Evolutionary conservation across 2,329 filamentous ascomycete genomes (phyloP).

Genomic region (Pseudocercospora crystallina): DNA sequence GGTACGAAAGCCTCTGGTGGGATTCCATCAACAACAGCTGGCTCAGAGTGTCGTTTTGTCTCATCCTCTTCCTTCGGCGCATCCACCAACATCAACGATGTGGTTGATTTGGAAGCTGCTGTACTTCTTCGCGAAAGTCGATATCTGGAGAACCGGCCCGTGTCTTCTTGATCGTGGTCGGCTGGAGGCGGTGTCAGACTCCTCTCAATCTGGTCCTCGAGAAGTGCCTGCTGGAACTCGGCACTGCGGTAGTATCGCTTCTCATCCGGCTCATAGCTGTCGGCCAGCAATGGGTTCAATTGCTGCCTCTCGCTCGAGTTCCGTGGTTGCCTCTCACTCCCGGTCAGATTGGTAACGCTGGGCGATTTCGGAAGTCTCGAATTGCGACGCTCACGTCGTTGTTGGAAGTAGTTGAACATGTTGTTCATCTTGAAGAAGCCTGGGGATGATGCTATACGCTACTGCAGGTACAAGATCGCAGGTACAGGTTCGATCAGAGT

Average conservation of each 20-base stretch:
- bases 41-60: too few species aligned
- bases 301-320: constrained; percentile 13
- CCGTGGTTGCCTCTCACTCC: constrained; percentile 3
- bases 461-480: too few species aligned
- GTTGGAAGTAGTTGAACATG: too few species aligned
- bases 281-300: constrained; percentile 11
- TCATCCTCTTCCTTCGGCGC: too few species aligned
- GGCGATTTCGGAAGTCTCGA: too few species aligned
- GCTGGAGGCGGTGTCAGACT: constrained; percentile 3
- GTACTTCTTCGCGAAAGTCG: constrained; percentile 6
- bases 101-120: constrained; percentile 12
- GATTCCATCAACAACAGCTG: too few species aligned
- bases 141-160: constrained; percentile 8
- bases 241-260: constrained; percentile 20
- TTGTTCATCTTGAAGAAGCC: too few species aligned
- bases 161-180: constrained; percentile 1
- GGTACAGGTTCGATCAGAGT: too few species aligned
- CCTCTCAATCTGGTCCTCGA: constrained; percentile 16
- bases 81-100: neutral
- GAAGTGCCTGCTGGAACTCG: constrained; percentile 22
- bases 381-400: too few species aligned
- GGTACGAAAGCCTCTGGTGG: too few species aligned
- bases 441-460: too few species aligned
- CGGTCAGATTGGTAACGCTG: neutral
- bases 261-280: constrained; percentile 13